Percentiles rank a stretch among this genome's conserved stretches.
Evolutionary conservation across 139 green algal genomes (phyloP).

Genomic region (Micromonas commoda): DNA sequence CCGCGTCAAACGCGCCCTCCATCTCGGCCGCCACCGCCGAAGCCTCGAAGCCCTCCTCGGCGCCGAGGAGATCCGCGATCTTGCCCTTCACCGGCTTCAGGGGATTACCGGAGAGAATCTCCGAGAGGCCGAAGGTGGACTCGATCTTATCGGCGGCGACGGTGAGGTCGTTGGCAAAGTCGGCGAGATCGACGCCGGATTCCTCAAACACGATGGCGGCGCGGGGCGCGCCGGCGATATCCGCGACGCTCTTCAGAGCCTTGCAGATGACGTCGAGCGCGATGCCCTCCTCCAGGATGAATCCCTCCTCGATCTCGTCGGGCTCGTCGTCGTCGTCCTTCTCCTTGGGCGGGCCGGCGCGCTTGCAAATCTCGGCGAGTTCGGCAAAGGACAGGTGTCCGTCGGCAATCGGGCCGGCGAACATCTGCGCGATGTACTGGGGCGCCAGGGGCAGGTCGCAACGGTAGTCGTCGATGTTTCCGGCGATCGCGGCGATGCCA

Average conservation of each 20-base stretch:
- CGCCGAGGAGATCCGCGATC: too few relatives aligned
- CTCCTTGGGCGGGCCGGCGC: neutral
- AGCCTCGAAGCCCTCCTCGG: too few relatives aligned
- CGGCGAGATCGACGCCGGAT: neutral
- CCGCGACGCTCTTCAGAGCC: neutral
- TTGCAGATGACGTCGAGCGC: neutral
- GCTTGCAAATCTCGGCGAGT: neutral
- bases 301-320: conserved; percentile 5
- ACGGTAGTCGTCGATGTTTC: conserved; percentile 16
- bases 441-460: conserved; percentile 17
- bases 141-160: neutral
- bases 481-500: neutral
- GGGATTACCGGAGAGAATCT: too few relatives aligned
- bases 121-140: too few relatives aligned
- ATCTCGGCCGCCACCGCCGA: neutral
- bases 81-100: too few relatives aligned
- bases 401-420: neutral
- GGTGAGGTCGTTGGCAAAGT: neutral
- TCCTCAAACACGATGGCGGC: neutral
- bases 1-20: neutral
- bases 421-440: neutral
- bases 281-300: neutral
- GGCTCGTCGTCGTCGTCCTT: too few relatives aligned
- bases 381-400: neutral
- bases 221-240: neutral